A percentile compares a stretch with the other conserved stretches of the same genome.
phyloP scores from a whole-genome alignment of 2,329 filamentous ascomycete species.

The Xylariomycetidae sp. region DNA sequence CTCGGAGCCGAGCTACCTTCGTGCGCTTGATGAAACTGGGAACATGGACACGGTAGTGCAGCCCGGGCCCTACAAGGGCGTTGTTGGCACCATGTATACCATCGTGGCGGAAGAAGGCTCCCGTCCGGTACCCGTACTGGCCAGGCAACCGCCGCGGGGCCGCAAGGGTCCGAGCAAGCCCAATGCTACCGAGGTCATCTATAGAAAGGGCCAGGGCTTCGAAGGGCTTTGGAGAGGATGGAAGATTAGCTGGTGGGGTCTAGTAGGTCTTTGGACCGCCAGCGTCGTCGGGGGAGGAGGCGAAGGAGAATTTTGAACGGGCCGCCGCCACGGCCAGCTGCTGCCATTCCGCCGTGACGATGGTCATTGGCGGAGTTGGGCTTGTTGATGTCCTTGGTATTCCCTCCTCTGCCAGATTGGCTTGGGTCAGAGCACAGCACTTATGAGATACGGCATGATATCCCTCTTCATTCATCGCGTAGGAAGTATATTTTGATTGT shows the following conservation, averaged over 20 bases:
- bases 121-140: slow-evolving; percentile 36
- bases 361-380: slow-evolving; percentile 7
- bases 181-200: slow-evolving; percentile 35
- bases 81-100: slow-evolving; percentile 84
- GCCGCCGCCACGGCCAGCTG: too few relatives aligned
- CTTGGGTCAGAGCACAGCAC: slow-evolving; percentile 7
- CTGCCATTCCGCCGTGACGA: too few relatives aligned
- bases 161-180: slow-evolving; percentile 29
- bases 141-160: slow-evolving; percentile 13
- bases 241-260: slow-evolving; percentile 72
- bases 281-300: slow-evolving; percentile 56
- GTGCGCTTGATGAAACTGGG: slow-evolving; percentile 39
- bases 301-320: slow-evolving; percentile 49
- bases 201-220: slow-evolving; percentile 59
- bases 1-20: slow-evolving; percentile 44
- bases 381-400: slow-evolving; percentile 7
- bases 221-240: slow-evolving; percentile 67
- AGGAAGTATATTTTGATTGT: slow-evolving; percentile 7
- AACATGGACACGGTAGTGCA: slow-evolving; percentile 69
- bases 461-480: slow-evolving; percentile 27
- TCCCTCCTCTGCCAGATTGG: slow-evolving; percentile 9
- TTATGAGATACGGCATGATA: slow-evolving; percentile 38
- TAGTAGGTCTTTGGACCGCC: slow-evolving; percentile 69
- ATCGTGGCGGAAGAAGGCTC: slow-evolving; percentile 80
- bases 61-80: slow-evolving; percentile 74